Evolutionary conservation across 495 filamentous ascomycete species (phyloP).

Genomic region (Tuber umbilicatum): DNA sequence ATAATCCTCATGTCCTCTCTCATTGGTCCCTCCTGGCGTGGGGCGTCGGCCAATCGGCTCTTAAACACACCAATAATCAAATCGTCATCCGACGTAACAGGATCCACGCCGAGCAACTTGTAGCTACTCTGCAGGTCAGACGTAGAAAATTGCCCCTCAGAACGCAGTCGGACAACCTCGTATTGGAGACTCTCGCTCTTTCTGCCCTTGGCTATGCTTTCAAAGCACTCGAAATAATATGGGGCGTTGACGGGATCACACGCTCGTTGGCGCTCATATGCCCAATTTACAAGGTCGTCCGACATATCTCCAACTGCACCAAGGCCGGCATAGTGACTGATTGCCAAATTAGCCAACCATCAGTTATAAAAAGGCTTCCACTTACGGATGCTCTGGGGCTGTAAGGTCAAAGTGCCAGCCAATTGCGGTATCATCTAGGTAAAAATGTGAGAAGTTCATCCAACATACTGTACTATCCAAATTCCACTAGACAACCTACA

Average conservation of each 20-base stretch:
- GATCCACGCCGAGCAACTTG: constrained; percentile 23
- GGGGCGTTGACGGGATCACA: constrained; percentile 43
- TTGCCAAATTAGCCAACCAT: not conserved
- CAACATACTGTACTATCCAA: not conserved
- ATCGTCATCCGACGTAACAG: constrained; percentile 27
- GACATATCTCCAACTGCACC: constrained; percentile 47
- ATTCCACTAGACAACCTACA: constrained; percentile 9
- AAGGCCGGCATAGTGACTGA: constrained; percentile 45
- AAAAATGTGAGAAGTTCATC: not conserved
- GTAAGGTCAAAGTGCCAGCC: constrained; percentile 30
- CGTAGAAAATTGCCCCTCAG: constrained; percentile 36
- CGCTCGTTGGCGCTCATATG: constrained; percentile 44
- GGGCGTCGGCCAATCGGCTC: constrained; percentile 33
- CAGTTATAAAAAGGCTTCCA: not conserved
- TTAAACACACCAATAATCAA: constrained; percentile 39
- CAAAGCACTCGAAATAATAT: constrained; percentile 49
- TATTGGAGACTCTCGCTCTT: constrained; percentile 44
- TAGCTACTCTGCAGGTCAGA: constrained; percentile 26
- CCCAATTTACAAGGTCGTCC: constrained; percentile 46
- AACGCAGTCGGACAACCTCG: constrained; percentile 43
- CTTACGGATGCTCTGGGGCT: constrained; percentile 37
- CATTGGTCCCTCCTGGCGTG: constrained; percentile 33
- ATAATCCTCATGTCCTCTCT: constrained; percentile 35
- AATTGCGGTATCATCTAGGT: constrained; percentile 22
- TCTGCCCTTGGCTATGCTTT: constrained; percentile 43